phyloP scores from a whole-genome alignment of 176 grass and related monocot genomes.

The Musa schizocarpa region DNA sequence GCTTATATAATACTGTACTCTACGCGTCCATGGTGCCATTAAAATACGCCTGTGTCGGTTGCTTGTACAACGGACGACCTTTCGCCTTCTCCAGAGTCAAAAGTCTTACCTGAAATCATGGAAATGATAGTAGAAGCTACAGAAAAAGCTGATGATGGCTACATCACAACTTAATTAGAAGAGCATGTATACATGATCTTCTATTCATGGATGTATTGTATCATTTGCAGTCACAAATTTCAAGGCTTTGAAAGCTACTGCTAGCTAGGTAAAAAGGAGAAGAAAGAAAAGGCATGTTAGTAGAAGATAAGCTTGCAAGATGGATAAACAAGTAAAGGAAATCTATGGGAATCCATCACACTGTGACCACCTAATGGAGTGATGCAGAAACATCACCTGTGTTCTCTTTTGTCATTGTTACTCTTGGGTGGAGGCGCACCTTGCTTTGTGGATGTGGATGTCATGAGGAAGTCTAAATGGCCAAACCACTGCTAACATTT shows the following conservation, averaged over 20 bases:
- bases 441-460: no score
- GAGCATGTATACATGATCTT: no score
- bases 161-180: not conserved
- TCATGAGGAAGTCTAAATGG: no score
- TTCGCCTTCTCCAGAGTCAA: not conserved
- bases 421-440: not conserved
- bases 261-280: no score
- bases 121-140: not conserved
- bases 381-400: not conserved
- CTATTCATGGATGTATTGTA: no score
- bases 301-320: not conserved
- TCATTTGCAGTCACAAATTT: not conserved
- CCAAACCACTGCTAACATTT: no score
- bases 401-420: not conserved
- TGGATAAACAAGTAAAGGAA: not conserved
- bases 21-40: no score
- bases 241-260: not conserved
- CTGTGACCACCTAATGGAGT: not conserved
- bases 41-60: no score
- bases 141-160: not conserved
- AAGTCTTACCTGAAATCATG: not conserved
- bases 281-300: no score
- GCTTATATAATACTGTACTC: no score
- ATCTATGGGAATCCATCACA: not conserved
- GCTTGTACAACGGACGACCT: not conserved